Evolutionary conservation across 1,139 yeast genomes (phyloP).

Genomic region (Sugiyamaella novakii): DNA sequence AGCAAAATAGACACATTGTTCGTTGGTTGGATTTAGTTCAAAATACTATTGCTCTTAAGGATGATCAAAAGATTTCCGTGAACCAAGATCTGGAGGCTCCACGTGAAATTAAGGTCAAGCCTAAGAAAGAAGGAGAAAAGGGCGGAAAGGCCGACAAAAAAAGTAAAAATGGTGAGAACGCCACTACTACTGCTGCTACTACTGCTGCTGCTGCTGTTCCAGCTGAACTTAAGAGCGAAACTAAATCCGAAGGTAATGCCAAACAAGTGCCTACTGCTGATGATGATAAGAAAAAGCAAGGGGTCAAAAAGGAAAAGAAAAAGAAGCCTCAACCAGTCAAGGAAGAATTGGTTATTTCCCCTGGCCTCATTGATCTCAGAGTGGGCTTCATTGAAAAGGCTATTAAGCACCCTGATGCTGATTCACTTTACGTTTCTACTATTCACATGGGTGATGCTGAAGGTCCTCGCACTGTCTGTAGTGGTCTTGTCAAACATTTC

Average conservation of each 20-base stretch:
- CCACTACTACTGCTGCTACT: constrained; percentile 21
- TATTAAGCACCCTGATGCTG: constrained; percentile 96
- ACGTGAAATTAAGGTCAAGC: constrained; percentile 64
- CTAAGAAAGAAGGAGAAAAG: constrained; percentile 44
- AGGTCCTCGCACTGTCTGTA: constrained; percentile 97
- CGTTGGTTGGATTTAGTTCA: constrained; percentile 93
- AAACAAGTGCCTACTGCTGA: constrained; percentile 42
- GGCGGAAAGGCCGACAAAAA: constrained; percentile 52
- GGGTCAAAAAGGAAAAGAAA: constrained; percentile 57
- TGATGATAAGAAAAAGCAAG: constrained; percentile 40
- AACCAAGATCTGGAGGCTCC: constrained; percentile 67
- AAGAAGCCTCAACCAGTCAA: constrained; percentile 48
- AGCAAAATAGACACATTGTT: constrained; percentile 71
- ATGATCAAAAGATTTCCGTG: constrained; percentile 54
- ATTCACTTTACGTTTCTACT: constrained; percentile 91
- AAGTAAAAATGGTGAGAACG: constrained; percentile 47
- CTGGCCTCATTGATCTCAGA: constrained; percentile 86
- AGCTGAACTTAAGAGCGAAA: constrained; percentile 23
- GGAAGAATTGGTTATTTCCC: constrained; percentile 67
- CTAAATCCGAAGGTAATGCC: constrained; percentile 25
- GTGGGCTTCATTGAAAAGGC: constrained; percentile 98
- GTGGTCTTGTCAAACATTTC: constrained; percentile 81
- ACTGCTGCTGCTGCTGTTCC: constrained; percentile 5
- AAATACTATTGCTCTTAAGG: constrained; percentile 57
- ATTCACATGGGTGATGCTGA: constrained; percentile 95